Evolutionary conservation across 2,329 filamentous ascomycete species (phyloP), one percentile per base, ranked within the genome.

Genomic region (Ascochyta rabiei): DNA sequence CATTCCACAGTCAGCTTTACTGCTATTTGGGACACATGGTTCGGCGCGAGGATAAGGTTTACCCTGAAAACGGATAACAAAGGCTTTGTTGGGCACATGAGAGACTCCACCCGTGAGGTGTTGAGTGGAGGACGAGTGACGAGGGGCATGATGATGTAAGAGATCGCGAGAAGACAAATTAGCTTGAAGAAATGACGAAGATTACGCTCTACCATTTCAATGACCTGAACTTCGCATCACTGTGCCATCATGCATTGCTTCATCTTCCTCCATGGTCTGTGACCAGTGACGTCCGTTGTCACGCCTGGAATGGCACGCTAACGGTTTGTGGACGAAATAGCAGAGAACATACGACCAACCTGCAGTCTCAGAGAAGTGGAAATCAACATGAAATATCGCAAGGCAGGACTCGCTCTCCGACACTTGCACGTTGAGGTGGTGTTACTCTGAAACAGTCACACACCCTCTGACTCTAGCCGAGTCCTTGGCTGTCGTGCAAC

Each of bases 1-100:
- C 65, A 62, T 67, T 41, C 53, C 48, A 59, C 50, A 62, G 60
- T 39, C 59, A 65, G 64, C 67, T 63, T 57, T 64, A 34, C 49
- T 69, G 66, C 63, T 68, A 51, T 63, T 61, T 60, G 43, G 40
- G 39, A 58, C 44, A 61, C 35, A 23, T 42, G 30, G 37, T 39
- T 45, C 4, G 45, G 31, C 19, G 23, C 21, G 37, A 48, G 54
- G 49, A 64, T 56, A 55, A 37, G 56, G 54, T 46, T 39, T 38
- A 50, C 41, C 46, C 46, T 55, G 35, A 28, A 42, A 43, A 33
- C 24, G 55, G 57, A 39, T 45, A 49, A 58, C 45, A 54, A 60
- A 26, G 50, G 50, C 56, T 57, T 49, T 45, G 43, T 33, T 49
- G 40, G 54, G 48, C 39, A 40, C 43, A 42, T 42, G 51, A 50